Conservation (phyloP, 2,329 filamentous ascomycete species). For the Pseudogymnoascus pannorum region DNA sequence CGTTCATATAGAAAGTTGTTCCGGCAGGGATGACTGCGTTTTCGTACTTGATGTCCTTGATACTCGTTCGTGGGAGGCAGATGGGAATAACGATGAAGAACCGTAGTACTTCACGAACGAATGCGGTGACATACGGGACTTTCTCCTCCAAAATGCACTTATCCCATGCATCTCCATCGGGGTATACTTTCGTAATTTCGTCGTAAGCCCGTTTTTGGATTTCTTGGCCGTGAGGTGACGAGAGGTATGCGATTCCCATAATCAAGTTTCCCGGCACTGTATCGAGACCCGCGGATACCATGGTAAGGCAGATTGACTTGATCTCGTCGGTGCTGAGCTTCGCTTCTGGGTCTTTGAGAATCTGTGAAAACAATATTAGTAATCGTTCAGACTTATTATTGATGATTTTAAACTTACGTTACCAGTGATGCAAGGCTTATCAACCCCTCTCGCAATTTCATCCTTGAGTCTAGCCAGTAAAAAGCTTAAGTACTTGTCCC, state of each 20-base stretch:
- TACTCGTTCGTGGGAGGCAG: conserved; percentile 63
- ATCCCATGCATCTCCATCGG: conserved; percentile 68
- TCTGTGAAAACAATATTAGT: not conserved
- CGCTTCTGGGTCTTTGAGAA: conserved; percentile 31
- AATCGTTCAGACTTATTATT: conserved; percentile 48
- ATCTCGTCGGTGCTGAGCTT: conserved; percentile 54
- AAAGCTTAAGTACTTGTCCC: conserved; percentile 58
- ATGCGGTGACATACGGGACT: conserved; percentile 66
- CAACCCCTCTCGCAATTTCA: conserved; percentile 53
- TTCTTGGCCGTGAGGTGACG: conserved; percentile 57
- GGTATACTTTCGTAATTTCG: conserved; percentile 65
- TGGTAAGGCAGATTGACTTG: conserved; percentile 73
- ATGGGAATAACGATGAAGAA: conserved; percentile 78
- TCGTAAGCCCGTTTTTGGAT: conserved; percentile 63
- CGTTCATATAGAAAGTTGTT: conserved; percentile 77
- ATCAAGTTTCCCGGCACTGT: conserved; percentile 74
- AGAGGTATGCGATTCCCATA: conserved; percentile 71
- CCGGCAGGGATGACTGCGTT: conserved; percentile 62
- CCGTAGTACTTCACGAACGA: conserved; percentile 71
- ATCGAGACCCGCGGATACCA: conserved; percentile 75
- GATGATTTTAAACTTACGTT: conserved; percentile 41
- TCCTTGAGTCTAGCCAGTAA: conserved; percentile 54
- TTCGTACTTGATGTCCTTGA: conserved; percentile 65
- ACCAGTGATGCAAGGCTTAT: conserved; percentile 61
- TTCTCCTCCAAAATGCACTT: conserved; percentile 67